Conservation (phyloP, 129 eudicot genomes). For the Gnaphalium uliginosum region DNA sequence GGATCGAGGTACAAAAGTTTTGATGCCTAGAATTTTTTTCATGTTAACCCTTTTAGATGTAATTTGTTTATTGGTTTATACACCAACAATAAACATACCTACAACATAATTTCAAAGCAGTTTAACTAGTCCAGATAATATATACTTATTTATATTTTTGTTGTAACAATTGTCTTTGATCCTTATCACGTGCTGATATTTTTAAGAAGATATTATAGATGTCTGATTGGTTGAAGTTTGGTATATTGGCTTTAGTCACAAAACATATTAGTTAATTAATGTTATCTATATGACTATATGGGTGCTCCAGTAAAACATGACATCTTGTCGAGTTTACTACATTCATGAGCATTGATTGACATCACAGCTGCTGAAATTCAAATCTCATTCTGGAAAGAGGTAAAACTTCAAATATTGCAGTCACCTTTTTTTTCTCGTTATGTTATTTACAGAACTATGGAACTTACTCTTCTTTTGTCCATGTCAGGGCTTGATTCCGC, state of each 20-base stretch:
- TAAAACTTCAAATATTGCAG: not conserved
- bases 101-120: no score
- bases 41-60: not conserved
- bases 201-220: no score
- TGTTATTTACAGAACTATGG: constrained; percentile 10
- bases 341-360: not conserved
- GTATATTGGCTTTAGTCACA: not conserved
- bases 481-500: constrained; percentile 75
- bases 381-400: not conserved
- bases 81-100: not conserved
- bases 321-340: not conserved
- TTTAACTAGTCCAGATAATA: no score
- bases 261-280: not conserved
- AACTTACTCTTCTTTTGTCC: constrained; percentile 5
- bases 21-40: not conserved
- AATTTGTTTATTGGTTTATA: not conserved
- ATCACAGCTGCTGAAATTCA: not conserved
- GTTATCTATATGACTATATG: not conserved
- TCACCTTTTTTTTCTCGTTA: not conserved
- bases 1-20: constrained; percentile 12
- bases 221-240: not conserved
- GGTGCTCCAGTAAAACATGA: not conserved
- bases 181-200: no score
- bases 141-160: no score
- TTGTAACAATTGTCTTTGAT: no score